Evolutionary conservation across 2,329 filamentous ascomycete species (phyloP), one percentile per base, ranked within the genome.

Genomic region (Fusarium falciforme): DNA sequence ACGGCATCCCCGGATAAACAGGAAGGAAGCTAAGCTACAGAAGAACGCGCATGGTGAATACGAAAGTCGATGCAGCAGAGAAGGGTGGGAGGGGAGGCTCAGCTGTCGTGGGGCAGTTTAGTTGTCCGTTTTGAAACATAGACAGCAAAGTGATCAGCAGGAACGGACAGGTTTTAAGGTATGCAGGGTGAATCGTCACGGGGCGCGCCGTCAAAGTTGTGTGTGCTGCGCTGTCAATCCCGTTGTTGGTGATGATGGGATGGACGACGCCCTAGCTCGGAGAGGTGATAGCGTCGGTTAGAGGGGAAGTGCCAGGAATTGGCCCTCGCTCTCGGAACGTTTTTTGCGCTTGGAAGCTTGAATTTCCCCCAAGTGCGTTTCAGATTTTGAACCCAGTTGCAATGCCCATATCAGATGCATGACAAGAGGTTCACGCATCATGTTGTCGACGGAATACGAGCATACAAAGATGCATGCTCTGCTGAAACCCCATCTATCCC

Each of bases 251-350:
- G 33, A 27, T 35, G 22, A 42, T 44, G 40, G 20, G 22, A 42
- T 44, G 40, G 20, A 9, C 20, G 7, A 9, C 20, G 40, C 40
- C 40, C 40, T 44, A 38, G 61, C 44, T 63, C 25, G 40, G 27
- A n/a, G 14, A 36, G 8, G 12, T 29, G 49, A 25, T 44, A 38
- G 25, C 29, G 60, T 29, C 27, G 29, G 25, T 11, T n/a, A 17
- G 22, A 17, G 14, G 36, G 38, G 49, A 60, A 64, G 69, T 68
- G 63, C 74, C 68, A 44, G 66, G 52, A 35, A 64, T 59, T 73
- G 74, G 66, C 57, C 74, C 68, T 65, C 63, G 74, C 71, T 67
- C 64, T 77, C 72, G 42, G 64, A 38, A 69, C 67, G 55, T 61
- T 76, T 64, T 36, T 38, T 58, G 31, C 25, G 20, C 36, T 60